Percentiles rank a stretch among this genome's conserved stretches.
Evolutionary conservation across 805 yeast genomes (phyloP).

Genomic region (Blastobotrys chiropterorum): DNA sequence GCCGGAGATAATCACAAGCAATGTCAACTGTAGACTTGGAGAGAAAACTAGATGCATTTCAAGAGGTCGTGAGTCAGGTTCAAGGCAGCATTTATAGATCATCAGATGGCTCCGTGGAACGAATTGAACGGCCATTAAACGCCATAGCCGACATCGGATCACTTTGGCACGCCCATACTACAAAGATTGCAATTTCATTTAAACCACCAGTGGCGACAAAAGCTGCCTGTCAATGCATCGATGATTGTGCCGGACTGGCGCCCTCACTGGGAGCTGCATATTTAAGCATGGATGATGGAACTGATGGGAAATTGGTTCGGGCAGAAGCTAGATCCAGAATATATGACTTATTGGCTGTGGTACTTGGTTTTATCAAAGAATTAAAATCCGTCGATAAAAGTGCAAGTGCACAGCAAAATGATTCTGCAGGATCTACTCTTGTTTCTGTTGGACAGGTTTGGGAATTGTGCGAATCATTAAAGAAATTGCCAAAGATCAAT

Average conservation of each 20-base stretch:
- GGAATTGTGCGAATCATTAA: constrained; percentile 54
- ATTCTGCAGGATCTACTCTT: constrained; percentile 38
- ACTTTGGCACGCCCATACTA: constrained; percentile 65
- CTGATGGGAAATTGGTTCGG: constrained; percentile 26
- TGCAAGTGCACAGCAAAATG: constrained; percentile 4
- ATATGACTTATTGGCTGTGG: constrained; percentile 22
- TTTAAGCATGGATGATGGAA: constrained; percentile 35
- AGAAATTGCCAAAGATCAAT: constrained; percentile 41
- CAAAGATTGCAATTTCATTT: constrained; percentile 68
- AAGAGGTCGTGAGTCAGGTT: background rate
- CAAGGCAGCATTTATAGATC: background rate
- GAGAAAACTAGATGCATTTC: background rate
- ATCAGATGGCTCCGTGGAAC: background rate
- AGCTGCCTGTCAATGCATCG: constrained; percentile 46
- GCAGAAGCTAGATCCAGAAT: constrained; percentile 17
- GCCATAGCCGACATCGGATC: constrained; percentile 57
- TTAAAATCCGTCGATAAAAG: constrained; percentile 18
- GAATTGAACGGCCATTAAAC: constrained; percentile 39
- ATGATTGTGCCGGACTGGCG: constrained; percentile 40
- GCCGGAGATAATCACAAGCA: background rate
- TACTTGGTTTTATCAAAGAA: constrained; percentile 15
- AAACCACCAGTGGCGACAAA: constrained; percentile 48
- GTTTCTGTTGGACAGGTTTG: constrained; percentile 62
- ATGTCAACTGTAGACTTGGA: background rate
- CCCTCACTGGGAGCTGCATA: constrained; percentile 42